A percentile compares a stretch with the other conserved stretches of the same genome.
Conservation (phyloP, 352 stramenopile species). For the Pythium pectinolyticum region DNA sequence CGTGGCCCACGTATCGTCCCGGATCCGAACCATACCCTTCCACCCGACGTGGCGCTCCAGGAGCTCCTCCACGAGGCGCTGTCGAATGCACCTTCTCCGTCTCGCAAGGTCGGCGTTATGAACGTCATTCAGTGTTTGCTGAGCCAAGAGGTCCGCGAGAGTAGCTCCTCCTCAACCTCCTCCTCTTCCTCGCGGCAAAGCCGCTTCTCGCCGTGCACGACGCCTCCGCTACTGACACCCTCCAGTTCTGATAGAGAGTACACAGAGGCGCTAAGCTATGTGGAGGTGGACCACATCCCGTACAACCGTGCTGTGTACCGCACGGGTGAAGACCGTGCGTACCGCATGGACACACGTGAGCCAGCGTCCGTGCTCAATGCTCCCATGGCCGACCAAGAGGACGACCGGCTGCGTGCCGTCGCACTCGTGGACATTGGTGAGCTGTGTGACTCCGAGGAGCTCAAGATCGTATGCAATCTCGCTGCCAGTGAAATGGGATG, state of each 20-base stretch:
- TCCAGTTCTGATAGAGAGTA: slow-evolving; percentile 9
- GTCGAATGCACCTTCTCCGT: slow-evolving; percentile 32
- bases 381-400: slow-evolving; percentile 10
- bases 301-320: slow-evolving; percentile 3
- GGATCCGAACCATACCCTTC: slow-evolving; percentile 22
- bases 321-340: slow-evolving; percentile 15
- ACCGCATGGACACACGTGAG: slow-evolving; percentile 7
- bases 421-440: slow-evolving; percentile 7
- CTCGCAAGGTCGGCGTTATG: slow-evolving; percentile 38
- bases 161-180: background rate
- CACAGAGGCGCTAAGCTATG: slow-evolving; percentile 1
- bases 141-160: slow-evolving; percentile 20
- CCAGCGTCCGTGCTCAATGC: slow-evolving; percentile 4
- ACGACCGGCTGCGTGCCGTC: slow-evolving; percentile 12
- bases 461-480: slow-evolving; percentile 63
- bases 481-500: slow-evolving; percentile 52
- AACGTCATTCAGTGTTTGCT: slow-evolving; percentile 51
- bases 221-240: background rate
- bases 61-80: slow-evolving; percentile 42
- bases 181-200: background rate
- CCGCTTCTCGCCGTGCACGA: no score
- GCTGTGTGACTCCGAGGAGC: slow-evolving; percentile 30
- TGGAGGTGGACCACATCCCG: slow-evolving; percentile 9
- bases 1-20: slow-evolving; percentile 31
- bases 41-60: slow-evolving; percentile 33